Percentiles rank a stretch among this genome's conserved stretches.
phyloP scores from a whole-genome alignment of 305 asterid genomes.

The Solanum chacoense region DNA sequence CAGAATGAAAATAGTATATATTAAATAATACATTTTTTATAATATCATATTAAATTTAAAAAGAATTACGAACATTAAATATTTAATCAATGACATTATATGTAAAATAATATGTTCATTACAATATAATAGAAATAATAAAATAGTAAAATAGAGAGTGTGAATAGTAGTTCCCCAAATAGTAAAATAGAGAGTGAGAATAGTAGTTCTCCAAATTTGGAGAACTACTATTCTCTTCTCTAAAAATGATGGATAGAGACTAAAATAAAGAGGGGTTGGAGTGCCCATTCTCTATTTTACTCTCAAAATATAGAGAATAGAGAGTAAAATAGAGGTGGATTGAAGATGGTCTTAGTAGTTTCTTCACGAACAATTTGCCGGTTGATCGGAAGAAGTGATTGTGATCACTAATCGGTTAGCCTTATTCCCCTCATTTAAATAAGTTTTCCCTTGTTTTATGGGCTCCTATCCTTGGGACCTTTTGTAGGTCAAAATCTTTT shows the following conservation, averaged over 20 bases:
- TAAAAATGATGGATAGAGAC: background rate
- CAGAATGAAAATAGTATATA: background rate
- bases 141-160: background rate
- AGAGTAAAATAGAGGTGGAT: background rate
- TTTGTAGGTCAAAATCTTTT: background rate
- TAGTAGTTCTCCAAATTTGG: background rate
- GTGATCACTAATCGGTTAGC: background rate
- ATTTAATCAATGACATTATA: background rate
- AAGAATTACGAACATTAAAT: background rate
- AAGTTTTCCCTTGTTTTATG: background rate
- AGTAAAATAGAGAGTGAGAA: background rate
- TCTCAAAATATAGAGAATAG: background rate
- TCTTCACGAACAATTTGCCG: background rate
- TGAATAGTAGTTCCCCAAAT: background rate
- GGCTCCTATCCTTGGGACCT: background rate
- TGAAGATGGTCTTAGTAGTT: background rate
- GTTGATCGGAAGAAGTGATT: background rate
- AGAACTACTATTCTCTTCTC: background rate
- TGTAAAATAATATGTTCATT: too few relatives aligned
- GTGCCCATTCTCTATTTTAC: background rate
- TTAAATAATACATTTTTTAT: too few relatives aligned
- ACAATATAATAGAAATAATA: background rate
- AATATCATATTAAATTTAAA: too few relatives aligned
- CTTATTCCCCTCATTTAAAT: background rate
- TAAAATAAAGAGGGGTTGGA: background rate